Evolutionary conservation across 805 yeast species (phyloP).

Genomic region (Kodamaea fukazawae): DNA sequence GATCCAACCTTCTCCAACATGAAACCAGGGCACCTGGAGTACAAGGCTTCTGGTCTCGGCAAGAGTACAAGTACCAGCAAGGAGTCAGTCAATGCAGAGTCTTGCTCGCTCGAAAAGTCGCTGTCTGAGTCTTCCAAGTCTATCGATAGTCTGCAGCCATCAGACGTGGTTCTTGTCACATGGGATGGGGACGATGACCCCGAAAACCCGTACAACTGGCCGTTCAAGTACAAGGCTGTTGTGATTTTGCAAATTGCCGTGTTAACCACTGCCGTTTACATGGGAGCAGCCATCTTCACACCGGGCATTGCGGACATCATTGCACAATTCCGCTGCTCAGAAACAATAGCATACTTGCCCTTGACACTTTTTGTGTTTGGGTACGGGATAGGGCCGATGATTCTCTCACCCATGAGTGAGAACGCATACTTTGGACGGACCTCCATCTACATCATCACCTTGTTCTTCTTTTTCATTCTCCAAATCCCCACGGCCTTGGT

Average conservation of each 20-base stretch:
- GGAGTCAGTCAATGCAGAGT: too few species aligned
- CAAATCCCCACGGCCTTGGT: conserved; percentile 58
- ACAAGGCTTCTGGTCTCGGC: background rate
- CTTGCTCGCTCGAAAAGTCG: too few species aligned
- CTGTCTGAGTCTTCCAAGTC: background rate
- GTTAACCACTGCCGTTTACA: conserved; percentile 50
- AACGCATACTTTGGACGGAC: conserved; percentile 53
- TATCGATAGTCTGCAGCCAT: background rate
- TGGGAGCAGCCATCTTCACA: conserved; percentile 55
- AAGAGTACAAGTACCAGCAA: background rate
- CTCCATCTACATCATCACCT: conserved; percentile 45
- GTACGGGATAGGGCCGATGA: conserved; percentile 59
- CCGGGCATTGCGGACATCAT: conserved; percentile 49
- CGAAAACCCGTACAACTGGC: conserved; percentile 59
- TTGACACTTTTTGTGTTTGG: conserved; percentile 57
- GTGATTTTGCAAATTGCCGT: conserved; percentile 40
- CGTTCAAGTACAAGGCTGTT: conserved; percentile 35
- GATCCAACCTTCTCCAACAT: background rate
- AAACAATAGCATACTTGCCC: conserved; percentile 48
- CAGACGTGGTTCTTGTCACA: conserved; percentile 13
- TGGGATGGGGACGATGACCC: conserved; percentile 50
- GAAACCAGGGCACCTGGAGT: background rate
- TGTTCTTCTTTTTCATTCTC: conserved; percentile 46
- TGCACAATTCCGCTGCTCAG: conserved; percentile 44
- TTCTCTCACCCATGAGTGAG: conserved; percentile 59